Base-by-base conservation (phyloP, 2,329 filamentous ascomycete genomes). In the Fonsecaea multimorphosa region DNA sequence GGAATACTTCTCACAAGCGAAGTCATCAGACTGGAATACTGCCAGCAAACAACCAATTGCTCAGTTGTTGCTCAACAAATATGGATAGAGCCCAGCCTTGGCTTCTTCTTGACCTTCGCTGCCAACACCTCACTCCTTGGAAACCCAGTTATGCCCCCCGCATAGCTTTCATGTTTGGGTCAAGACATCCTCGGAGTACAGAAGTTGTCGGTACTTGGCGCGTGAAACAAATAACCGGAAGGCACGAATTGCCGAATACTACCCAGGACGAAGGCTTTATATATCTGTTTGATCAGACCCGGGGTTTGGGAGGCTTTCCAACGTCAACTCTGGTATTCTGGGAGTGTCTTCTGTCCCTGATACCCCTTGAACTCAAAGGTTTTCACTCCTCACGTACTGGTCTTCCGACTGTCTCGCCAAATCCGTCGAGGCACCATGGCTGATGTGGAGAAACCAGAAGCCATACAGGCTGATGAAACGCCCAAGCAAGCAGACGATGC, bases 111-210 rank as follows among this genome's bases (percentile, higher is more conserved):
- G 44, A 34, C 40, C 19, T 19, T 38, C 44, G 22, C 19, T 34
- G 34, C 31, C 16, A 32, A 3, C 27, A 29, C 32, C 19, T 31
- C 31, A n/a, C 22, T 51, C 36, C 57, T 16, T 27, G 44, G 34
- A 36, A 29, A 27, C 16, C 29, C 29, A 36, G 40, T 24, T 24
- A 8, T 27, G 6, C 19, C 38, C 38, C 56, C 56, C 56, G 56
- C 56, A 49, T 49, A 32, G 2, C 29, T 9, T 22, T 32, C 38
- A 32, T 32, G 31, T 22, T 19, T 36, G 36, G 11, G 12, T 34
- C 22, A 29, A 51, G n/a, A 53, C 29, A 60, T 29, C 58, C 58
- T 51, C 58, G 58, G 58, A 46, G 51, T 16, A 49, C n/a, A 14
- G 40, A 29, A 38, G 36, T 11, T 22, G 12, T 34, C 12, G 31